Base-by-base conservation (phyloP, 2,329 filamentous ascomycete genomes). In the Apiospora marii region DNA sequence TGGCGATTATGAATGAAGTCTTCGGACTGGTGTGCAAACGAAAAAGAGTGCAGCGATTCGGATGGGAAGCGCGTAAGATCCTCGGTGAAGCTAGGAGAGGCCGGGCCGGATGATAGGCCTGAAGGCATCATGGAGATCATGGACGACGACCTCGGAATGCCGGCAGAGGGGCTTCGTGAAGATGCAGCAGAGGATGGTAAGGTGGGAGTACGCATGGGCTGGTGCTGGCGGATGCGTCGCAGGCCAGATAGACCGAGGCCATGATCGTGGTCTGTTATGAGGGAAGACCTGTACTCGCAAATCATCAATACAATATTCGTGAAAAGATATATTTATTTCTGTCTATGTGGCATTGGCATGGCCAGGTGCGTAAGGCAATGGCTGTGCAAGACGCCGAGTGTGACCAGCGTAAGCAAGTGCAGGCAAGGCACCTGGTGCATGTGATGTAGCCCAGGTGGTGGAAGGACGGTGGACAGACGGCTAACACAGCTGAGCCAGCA, bases 41-140 rank as follows among this genome's bases (percentile, higher is more conserved):
- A 98, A 84, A 99, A 99, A 1, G 96, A 99, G 83, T 99, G 96
- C 67, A 99, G 86, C 7, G 96, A 99, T 81, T 99, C 96, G 77
- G 94, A 94, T 1, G 96, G 96, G 81, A 99, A 99, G 69, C 95
- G 92, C 67, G 92, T 92, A 67, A 99, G 89, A 80, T 99, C 96
- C 85, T 98, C 96, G 79, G 91, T 89, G 80, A 95, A 94, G 74
- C 90, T 90, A 34, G 94, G 94, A 30, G 94, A 95, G 27, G 87
- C 86, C 34, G 92, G 91, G 7, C 88, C 91, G n/a, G 91, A 86
- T 12, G 88, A 85, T 37, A 91, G 80, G 74, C 87, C 84, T 74
- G 88, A 87, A 46, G 90, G 89, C 46, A 91, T 84, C 74, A 92
- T 90, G 73, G 92, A 87, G 77, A 89, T 92, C 83, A 95, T 89